A percentile compares a stretch with the other conserved stretches of the same genome.
Conservation (phyloP, 2,329 filamentous ascomycete genomes). For the Seiridium cupressi region DNA sequence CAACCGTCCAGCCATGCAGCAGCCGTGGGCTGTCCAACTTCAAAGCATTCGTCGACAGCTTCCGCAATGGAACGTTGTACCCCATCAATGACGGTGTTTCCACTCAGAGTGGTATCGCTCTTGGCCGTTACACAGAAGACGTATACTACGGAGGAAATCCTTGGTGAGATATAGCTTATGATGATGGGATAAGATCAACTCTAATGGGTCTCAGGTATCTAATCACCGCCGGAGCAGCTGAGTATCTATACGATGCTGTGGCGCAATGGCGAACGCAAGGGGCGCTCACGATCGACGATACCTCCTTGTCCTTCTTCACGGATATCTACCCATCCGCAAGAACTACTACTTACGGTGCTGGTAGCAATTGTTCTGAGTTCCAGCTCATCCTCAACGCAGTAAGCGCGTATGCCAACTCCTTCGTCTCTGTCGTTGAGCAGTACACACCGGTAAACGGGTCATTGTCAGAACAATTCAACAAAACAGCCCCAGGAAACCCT, state of each 20-base stretch:
- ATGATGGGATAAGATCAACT: background rate
- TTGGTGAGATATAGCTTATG: slow-evolving; percentile 32
- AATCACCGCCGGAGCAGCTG: slow-evolving; percentile 53
- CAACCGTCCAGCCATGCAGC: slow-evolving; percentile 57
- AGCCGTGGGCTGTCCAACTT: slow-evolving; percentile 50
- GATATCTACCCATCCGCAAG: slow-evolving; percentile 46
- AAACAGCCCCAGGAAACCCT: slow-evolving; percentile 31
- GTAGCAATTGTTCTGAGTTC: slow-evolving; percentile 29
- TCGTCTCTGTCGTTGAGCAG: slow-evolving; percentile 42
- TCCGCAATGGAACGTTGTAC: slow-evolving; percentile 47
- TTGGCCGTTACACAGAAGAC: slow-evolving; percentile 50
- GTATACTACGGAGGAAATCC: slow-evolving; percentile 56
- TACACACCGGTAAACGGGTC: slow-evolving; percentile 47
- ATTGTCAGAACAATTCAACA: slow-evolving; percentile 48
- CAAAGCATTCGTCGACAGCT: slow-evolving; percentile 54
- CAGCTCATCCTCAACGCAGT: slow-evolving; percentile 43
- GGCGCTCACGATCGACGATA: slow-evolving; percentile 44
- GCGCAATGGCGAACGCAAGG: slow-evolving; percentile 50
- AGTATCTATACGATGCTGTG: slow-evolving; percentile 56
- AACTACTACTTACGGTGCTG: slow-evolving; percentile 45
- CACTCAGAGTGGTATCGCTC: slow-evolving; percentile 39
- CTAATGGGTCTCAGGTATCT: slow-evolving; percentile 34
- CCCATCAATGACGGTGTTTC: slow-evolving; percentile 48
- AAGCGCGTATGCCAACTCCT: slow-evolving; percentile 53
- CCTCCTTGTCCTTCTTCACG: slow-evolving; percentile 55